phyloP scores from a whole-genome alignment of 352 stramenopile species.

The Phytopythium kandeliae region DNA sequence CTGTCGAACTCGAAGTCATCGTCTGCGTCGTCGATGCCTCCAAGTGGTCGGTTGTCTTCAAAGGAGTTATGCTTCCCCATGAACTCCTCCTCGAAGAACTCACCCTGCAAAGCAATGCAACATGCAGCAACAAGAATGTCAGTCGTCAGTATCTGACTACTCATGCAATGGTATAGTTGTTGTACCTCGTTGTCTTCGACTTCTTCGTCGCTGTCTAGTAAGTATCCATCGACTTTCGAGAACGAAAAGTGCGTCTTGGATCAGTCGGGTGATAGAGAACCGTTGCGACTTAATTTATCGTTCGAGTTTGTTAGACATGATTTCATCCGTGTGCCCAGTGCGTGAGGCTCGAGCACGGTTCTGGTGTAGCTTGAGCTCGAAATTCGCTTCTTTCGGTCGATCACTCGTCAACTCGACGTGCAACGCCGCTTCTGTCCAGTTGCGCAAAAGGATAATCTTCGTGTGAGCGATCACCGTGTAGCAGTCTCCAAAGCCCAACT shows the following conservation, averaged over 20 bases:
- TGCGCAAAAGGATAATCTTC: constrained; percentile 78
- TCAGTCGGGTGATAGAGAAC: constrained; percentile 53
- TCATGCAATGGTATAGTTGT: not conserved
- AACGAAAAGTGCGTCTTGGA: constrained; percentile 48
- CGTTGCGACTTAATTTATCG: constrained; percentile 65
- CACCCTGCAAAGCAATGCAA: constrained; percentile 22
- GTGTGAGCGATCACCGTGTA: constrained; percentile 80
- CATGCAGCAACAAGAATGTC: constrained; percentile 2
- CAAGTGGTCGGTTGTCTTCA: constrained; percentile 58
- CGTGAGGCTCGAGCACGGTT: constrained; percentile 66
- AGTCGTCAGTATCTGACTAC: not conserved
- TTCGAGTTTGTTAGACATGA: constrained; percentile 71
- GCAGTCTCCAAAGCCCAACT: constrained; percentile 86
- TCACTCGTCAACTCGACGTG: constrained; percentile 85
- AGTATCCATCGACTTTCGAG: constrained; percentile 51
- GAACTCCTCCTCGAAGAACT: constrained; percentile 80
- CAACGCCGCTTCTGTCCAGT: constrained; percentile 77
- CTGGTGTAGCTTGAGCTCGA: constrained; percentile 79
- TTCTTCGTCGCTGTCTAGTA: constrained; percentile 81
- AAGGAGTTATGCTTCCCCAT: constrained; percentile 59
- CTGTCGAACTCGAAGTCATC: constrained; percentile 89
- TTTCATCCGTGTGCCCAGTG: constrained; percentile 48
- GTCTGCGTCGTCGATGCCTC: constrained; percentile 73
- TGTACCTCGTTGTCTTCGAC: constrained; percentile 79
- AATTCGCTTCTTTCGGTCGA: constrained; percentile 83